Base-by-base conservation (phyloP, 208 protist species). In the Leishmania braziliensis region DNA sequence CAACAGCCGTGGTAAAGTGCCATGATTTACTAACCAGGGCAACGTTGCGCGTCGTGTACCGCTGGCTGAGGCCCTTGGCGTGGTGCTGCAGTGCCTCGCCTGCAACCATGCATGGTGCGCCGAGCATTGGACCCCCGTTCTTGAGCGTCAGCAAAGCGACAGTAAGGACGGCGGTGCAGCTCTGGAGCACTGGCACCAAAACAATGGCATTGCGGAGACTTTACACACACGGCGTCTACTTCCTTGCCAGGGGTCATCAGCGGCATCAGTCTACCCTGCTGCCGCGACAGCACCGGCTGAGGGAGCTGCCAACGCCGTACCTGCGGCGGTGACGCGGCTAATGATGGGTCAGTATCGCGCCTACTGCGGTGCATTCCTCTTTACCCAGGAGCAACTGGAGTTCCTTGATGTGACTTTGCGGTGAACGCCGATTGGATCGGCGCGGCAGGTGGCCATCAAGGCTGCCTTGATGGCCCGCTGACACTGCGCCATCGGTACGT, bases 41-140 rank as follows among this genome's bases (percentile, higher is more conserved):
- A 0, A 58, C 70, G 6, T n/a, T 75, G 36, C 36, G 29, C 14
- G 48, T 84, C 5, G 76, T 65, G 20, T 20, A 48, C 2, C 62
- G 69, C 60, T 81, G 76, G 54, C 62, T 10, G 68, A 60, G 36
- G 70, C 62, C 20, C 69, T 78, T 12, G 62, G 33, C 36, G 26
- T 53, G 5, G 53, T 36, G 36, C 29, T 80, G 39, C 43, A 71
- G n/a, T 46, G 50, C 39, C 77, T 85, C 39, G 82, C 82, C 20
- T 36, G 62, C 71, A 78, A 77, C 33, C 82, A 81, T 56, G 77
- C 77, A 46, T 16, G 33, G 62, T 81, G 77, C 58, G 77, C 72
- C 29, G n/a, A 66, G 43, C 18, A 39, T 50, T 82, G 82, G 82
- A 65, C 63, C 5, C 51, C 77, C 8, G 39, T 56, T 56, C 69